phyloP scores from a whole-genome alignment of 2,329 filamentous ascomycete genomes.

The Fusarium buxicola region DNA sequence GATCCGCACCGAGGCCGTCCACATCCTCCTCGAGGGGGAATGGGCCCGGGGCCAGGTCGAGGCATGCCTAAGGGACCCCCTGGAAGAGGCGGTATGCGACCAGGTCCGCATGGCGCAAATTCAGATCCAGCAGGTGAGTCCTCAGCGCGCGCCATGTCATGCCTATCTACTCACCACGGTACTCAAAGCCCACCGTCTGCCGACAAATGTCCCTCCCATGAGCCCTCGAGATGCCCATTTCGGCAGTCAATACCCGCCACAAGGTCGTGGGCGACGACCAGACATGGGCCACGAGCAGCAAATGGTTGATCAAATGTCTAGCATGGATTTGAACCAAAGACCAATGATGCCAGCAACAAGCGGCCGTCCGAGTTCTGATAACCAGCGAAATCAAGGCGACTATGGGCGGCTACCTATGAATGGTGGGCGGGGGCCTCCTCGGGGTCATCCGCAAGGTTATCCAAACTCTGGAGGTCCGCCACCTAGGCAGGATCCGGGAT shows the following conservation, averaged over 20 bases:
- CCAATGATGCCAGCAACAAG: conserved; percentile 35
- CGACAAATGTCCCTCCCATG: conserved; percentile 48
- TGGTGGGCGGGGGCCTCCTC: conserved; percentile 43
- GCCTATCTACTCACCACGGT: conserved; percentile 24
- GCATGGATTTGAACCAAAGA: conserved; percentile 51
- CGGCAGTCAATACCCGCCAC: conserved; percentile 39
- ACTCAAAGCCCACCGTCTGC: conserved; percentile 46
- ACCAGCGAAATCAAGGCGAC: conserved; percentile 42
- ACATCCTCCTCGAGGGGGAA: conserved; percentile 54
- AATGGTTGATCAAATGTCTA: conserved; percentile 50
- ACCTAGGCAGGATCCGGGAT: conserved; percentile 40
- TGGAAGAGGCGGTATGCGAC: conserved; percentile 55
- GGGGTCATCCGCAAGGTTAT: conserved; percentile 52
- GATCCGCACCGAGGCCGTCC: conserved; percentile 53
- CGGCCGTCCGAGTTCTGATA: conserved; percentile 44
- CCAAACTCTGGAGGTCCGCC: conserved; percentile 46
- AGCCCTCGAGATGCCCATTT: conserved; percentile 47
- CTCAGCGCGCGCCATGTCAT: conserved; percentile 1
- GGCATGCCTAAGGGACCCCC: conserved; percentile 45
- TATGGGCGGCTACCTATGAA: conserved; percentile 45
- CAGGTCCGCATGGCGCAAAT: conserved; percentile 54
- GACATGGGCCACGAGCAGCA: conserved; percentile 47
- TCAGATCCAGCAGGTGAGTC: conserved; percentile 58
- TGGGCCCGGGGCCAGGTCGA: conserved; percentile 45
- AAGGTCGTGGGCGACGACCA: conserved; percentile 36